Conservation (phyloP, 1,284 basidiomycete species). For the Ustilago trichophora region DNA sequence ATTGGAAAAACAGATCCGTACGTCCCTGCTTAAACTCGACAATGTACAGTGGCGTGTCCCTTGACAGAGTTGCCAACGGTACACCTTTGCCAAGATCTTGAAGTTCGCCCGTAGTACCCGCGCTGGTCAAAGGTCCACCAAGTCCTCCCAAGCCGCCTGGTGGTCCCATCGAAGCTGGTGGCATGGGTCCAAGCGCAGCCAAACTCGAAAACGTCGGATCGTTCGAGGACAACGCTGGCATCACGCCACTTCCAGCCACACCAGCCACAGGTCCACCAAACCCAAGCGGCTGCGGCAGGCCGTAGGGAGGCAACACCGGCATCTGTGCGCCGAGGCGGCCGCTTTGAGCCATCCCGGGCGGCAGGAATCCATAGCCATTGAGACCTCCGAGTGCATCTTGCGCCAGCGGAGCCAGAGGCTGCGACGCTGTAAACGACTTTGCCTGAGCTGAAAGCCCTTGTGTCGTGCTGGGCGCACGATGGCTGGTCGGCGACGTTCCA, state of each 20-base stretch:
- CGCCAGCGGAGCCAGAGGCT: constrained; percentile 6
- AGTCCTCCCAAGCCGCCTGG: constrained; percentile 12
- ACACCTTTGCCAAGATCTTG: constrained; percentile 86
- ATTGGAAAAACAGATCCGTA: constrained; percentile 88
- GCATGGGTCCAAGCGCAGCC: constrained; percentile 47
- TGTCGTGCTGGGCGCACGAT: constrained; percentile 6
- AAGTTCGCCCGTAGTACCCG: constrained; percentile 25
- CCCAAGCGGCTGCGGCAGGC: constrained; percentile 8
- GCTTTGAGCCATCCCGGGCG: not conserved
- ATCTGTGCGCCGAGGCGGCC: constrained; percentile 13
- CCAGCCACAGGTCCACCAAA: constrained; percentile 1
- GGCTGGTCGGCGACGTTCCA: constrained; percentile 26
- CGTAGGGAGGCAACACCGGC: constrained; percentile 12
- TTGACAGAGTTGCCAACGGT: constrained; percentile 81
- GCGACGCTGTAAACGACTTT: constrained; percentile 27
- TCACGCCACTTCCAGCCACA: not conserved
- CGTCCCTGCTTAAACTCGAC: constrained; percentile 97
- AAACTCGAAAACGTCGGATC: constrained; percentile 45
- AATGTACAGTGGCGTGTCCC: constrained; percentile 88
- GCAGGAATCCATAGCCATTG: constrained; percentile 8
- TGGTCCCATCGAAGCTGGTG: constrained; percentile 38
- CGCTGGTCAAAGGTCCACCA: constrained; percentile 7
- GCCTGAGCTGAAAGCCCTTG: constrained; percentile 33
- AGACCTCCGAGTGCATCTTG: no score
- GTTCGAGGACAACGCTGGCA: constrained; percentile 8